Base-by-base conservation (phyloP, 257 asterid genomes). In the Jasminum sambac region DNA sequence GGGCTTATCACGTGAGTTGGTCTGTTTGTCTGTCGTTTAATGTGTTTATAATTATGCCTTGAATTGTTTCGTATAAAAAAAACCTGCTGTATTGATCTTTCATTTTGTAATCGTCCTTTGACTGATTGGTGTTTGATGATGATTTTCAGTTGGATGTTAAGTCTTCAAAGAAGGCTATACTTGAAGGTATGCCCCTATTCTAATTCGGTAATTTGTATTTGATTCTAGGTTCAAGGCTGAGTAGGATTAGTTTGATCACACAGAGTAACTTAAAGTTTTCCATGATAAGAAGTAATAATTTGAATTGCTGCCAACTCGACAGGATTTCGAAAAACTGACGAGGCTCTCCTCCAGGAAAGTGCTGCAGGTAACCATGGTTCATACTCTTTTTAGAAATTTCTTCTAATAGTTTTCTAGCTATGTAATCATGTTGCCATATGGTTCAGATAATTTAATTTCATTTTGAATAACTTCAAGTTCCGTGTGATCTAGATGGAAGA, bases 1-100 rank as follows among this genome's bases (percentile, higher is more conserved):
- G 52, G 98, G 96, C 95, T 92, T 89, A 92, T 94, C 96, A 89
- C 98, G 96, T 92, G 96, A 92, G 98, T 92, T 88, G 98, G 98
- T 92, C 96, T 92, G 96, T 92, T 86, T 74, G 82, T 77, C 83
- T 78, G 80, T 73, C 79, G 65, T 67, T 80, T 58, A 66, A 36
- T 74, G 50, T 36, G 50, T 36, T 58, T 77, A 23, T 25, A 63
- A 24, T 48, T 44, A 11, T 70, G 77, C 40, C 39, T 76, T 25
- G 7, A 38, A 57, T 48, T 74, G n/a, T 72, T 43, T 38, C 34
- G 76, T 63, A 23, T 41, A 67, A 3, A 38, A 19, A 52, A 40
- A n/a, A n/a, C n/a, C 7, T 11, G 50, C 40, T 8, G 12, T 36
- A 13, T 11, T 69, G 73, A 8, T 75, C 66, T 65, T 65, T 64